phyloP scores from a whole-genome alignment of 2,329 filamentous ascomycete species.

The Myriosclerotinia duriaeana region DNA sequence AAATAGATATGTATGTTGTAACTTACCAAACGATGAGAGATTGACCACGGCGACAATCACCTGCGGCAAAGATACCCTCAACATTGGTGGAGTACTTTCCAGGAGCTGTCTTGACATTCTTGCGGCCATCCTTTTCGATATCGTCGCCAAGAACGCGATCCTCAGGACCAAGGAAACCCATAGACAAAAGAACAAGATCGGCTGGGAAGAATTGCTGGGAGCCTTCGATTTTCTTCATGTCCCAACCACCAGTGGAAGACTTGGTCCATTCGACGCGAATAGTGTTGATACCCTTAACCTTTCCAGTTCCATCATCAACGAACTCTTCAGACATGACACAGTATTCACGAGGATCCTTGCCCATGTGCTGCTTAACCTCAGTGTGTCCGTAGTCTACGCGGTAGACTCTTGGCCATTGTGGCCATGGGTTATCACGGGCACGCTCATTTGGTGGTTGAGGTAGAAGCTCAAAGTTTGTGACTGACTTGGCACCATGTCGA shows the following conservation, averaged over 20 bases:
- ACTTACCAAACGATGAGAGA: slow-evolving; percentile 92
- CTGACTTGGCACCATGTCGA: slow-evolving; percentile 90
- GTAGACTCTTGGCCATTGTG: slow-evolving; percentile 97
- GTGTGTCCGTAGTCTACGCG: slow-evolving; percentile 97
- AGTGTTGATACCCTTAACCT: slow-evolving; percentile 94
- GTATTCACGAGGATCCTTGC: slow-evolving; percentile 93
- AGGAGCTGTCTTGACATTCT: slow-evolving; percentile 91
- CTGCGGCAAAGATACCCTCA: slow-evolving; percentile 86
- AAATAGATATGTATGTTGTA: background rate
- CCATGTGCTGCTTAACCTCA: slow-evolving; percentile 93
- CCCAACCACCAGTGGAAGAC: slow-evolving; percentile 85
- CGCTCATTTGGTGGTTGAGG: slow-evolving; percentile 90
- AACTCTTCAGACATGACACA: slow-evolving; percentile 99
- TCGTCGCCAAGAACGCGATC: slow-evolving; percentile 82
- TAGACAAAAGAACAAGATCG: slow-evolving; percentile 88
- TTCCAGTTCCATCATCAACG: slow-evolving; percentile 81
- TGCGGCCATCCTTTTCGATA: slow-evolving; percentile 86
- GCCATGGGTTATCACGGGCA: slow-evolving; percentile 94
- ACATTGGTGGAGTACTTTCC: slow-evolving; percentile 89
- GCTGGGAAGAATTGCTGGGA: slow-evolving; percentile 96
- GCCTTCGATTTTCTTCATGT: slow-evolving; percentile 96
- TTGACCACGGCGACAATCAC: slow-evolving; percentile 92
- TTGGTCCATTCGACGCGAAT: slow-evolving; percentile 96
- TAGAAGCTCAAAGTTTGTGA: slow-evolving; percentile 94
- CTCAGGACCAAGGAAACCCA: slow-evolving; percentile 96